Evolutionary conservation across 306 rosid genomes (phyloP).

Genomic region (Dicorynia guianensis): DNA sequence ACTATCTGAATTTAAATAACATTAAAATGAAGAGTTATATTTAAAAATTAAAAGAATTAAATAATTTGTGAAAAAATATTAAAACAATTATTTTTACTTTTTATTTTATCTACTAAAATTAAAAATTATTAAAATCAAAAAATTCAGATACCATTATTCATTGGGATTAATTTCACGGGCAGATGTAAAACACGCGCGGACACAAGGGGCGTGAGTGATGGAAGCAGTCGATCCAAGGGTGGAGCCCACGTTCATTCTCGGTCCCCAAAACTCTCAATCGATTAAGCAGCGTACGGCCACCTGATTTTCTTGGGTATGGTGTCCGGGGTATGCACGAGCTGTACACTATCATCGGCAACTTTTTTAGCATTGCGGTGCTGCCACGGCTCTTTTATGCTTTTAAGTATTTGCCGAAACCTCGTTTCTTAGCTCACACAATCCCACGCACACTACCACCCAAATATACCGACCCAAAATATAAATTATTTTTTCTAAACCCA

Average conservation of each 20-base stretch:
- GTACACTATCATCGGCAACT: constrained; percentile 53
- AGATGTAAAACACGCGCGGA: constrained; percentile 24
- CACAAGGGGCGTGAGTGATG: constrained; percentile 8
- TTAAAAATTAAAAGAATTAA: too few relatives aligned
- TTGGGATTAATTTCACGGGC: too few relatives aligned
- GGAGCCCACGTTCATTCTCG: constrained; percentile 57
- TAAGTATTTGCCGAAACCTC: constrained; percentile 38
- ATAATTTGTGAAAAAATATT: too few relatives aligned
- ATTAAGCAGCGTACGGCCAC: constrained; percentile 59
- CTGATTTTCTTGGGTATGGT: constrained; percentile 57
- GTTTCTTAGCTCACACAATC: not conserved
- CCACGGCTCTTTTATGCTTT: constrained; percentile 53
- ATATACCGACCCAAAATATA: constrained; percentile 14
- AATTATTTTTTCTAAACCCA: not conserved
- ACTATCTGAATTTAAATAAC: too few relatives aligned
- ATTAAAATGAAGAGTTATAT: too few relatives aligned
- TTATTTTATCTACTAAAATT: too few relatives aligned
- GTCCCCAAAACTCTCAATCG: constrained; percentile 54
- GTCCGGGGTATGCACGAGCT: constrained; percentile 49
- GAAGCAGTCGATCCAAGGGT: constrained; percentile 6
- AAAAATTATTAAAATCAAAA: too few relatives aligned
- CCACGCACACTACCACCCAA: constrained; percentile 17
- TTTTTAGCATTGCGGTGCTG: constrained; percentile 52
- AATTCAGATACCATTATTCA: too few relatives aligned
- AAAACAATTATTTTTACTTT: too few relatives aligned